Base-by-base conservation (phyloP, 1,284 basidiomycete genomes). In the Microbotryum scabiosae region DNA sequence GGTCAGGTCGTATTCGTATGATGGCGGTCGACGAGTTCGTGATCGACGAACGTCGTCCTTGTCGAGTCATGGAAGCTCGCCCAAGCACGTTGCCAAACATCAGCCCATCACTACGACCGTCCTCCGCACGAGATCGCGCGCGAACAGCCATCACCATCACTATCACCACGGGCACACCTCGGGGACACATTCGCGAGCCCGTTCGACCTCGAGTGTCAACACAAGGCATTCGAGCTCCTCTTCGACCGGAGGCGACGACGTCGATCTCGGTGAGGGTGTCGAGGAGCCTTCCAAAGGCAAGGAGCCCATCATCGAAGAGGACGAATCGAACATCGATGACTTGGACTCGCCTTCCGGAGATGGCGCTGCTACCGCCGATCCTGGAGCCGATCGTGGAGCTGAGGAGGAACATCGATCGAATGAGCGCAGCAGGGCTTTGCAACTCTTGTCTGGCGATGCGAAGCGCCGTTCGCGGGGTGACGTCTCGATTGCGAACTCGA, bases 291-390 rank as follows among this genome's bases (percentile, higher is more conserved):
- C 36, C 49, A 57, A 56, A 45, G 56, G 52, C 25, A 45, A 48
- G 45, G 51, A 48, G 30, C 53, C 57, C 18, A 65, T 62, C 16
- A 25, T 62, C 23, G 60, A 66, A 53, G 61, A 68, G 55, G 61
- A 63, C 49, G 61, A 65, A 51, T 36, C 44, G 47, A 51, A 14
- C 30, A 56, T 45, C 26, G 23, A 30, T 30, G 50, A 36, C 20
- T 5, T 3, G 45, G 44, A 7, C 51, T 55, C 23, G 59, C 12
- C 21, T 12, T 18, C 16, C 12, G 36, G 63, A n/a, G 44, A 57
- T 43, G 41, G 59, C 20, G 2, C 43, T 50, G 53, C 52, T 30
- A 48, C 45, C 9, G 16, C 52, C 9, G 20, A 18, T 32, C 26
- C 26, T 43, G 20, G 52, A 51, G 49, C 14, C 14, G 46, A 48